Conservation (phyloP, 768 basidiomycete species). For the Tulasnella sp. region DNA sequence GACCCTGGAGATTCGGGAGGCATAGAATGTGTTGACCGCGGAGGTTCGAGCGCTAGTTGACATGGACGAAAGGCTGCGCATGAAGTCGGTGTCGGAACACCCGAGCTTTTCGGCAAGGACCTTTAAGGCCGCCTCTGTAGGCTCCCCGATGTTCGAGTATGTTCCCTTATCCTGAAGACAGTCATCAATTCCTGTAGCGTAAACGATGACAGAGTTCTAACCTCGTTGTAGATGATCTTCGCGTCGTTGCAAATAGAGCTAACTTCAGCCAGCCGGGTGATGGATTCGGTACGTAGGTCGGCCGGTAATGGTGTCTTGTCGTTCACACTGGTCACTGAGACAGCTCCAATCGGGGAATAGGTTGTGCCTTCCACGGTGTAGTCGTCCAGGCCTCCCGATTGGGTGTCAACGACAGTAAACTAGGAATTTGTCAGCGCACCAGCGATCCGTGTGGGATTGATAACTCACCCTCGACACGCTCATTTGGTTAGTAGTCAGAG, state of each 20-base stretch:
- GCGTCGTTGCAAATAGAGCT: slow-evolving; percentile 91
- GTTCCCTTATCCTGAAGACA: slow-evolving; percentile 53
- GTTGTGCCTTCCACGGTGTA: slow-evolving; percentile 85
- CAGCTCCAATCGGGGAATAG: slow-evolving; percentile 70
- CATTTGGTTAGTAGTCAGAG: slow-evolving; percentile 95
- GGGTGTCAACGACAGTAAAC: slow-evolving; percentile 63
- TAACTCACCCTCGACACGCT: slow-evolving; percentile 50
- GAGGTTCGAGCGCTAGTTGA: slow-evolving; percentile 53
- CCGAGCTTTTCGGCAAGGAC: slow-evolving; percentile 93
- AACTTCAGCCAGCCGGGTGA: slow-evolving; percentile 82
- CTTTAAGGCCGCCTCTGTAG: slow-evolving; percentile 92
- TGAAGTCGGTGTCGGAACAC: slow-evolving; percentile 39
- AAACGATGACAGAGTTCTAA: slow-evolving; percentile 28
- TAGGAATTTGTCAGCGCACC: slow-evolving; percentile 28
- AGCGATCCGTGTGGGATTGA: slow-evolving; percentile 51
- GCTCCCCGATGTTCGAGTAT: slow-evolving; percentile 85
- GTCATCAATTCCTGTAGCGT: too few species aligned
- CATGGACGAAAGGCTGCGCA: slow-evolving; percentile 40
- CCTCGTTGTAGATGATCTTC: slow-evolving; percentile 71
- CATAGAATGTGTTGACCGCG: slow-evolving; percentile 76
- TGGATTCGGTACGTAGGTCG: slow-evolving; percentile 49
- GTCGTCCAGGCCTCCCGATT: slow-evolving; percentile 41
- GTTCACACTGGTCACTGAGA: slow-evolving; percentile 44
- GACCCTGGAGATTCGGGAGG: slow-evolving; percentile 59
- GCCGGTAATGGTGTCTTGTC: slow-evolving; percentile 41